These are phyloP conservation scores for Andrographis paniculata DNA, from an alignment of 305 asterid species.

Conservation along the genomic window DNA sequence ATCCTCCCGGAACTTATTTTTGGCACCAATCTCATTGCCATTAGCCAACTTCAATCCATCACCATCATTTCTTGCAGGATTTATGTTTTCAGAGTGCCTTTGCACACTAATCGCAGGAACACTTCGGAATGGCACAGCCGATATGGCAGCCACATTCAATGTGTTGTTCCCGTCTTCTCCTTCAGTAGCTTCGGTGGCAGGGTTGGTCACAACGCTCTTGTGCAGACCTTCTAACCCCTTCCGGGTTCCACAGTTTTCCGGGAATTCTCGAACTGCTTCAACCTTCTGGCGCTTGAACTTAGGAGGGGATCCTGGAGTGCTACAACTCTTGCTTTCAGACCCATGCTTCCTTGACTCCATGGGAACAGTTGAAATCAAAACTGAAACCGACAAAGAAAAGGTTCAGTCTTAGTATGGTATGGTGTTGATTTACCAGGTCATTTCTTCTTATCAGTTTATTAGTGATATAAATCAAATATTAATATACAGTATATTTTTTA, in stretches of 20 bases:
- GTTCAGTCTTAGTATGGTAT: no score
- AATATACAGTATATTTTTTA: no score
- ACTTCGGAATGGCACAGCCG: conserved; percentile 25
- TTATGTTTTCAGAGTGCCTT: background rate
- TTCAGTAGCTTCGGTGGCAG: no score
- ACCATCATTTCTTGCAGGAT: background rate
- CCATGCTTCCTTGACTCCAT: no score
- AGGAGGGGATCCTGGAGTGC: background rate
- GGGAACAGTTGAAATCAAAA: no score
- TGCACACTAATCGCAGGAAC: background rate
- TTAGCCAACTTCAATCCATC: background rate
- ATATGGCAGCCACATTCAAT: conserved; percentile 3
- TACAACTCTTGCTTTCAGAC: no score
- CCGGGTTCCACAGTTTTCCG: conserved; percentile 10
- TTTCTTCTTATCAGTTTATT: no score
- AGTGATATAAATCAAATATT: no score
- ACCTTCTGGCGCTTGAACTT: conserved; percentile 7
- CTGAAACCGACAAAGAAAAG: no score
- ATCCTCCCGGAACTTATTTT: conserved; percentile 5
- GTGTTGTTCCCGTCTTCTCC: background rate
- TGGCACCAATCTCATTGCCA: background rate
- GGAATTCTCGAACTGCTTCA: conserved; percentile 4
- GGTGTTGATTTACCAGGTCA: no score
- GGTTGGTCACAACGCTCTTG: background rate
- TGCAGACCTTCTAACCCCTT: background rate